These are phyloP conservation scores for Paratinospora sagittata DNA, from an alignment of 164 flowering plant genomes.

Conservation along the genomic window DNA sequence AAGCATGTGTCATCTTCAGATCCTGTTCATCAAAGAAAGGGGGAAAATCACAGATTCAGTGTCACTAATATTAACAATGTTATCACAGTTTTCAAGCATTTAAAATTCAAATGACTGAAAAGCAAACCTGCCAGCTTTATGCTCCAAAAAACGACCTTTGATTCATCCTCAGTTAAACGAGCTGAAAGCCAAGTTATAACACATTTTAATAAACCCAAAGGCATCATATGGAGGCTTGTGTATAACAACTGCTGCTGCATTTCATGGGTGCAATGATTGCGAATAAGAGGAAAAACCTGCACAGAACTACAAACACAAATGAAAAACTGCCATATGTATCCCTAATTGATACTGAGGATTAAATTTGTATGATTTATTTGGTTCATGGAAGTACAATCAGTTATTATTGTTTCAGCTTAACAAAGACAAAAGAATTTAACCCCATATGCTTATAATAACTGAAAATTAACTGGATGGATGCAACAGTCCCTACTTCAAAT, in stretches of 20 bases:
- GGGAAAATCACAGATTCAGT: neutral
- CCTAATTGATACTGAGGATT: neutral
- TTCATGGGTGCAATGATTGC: constrained; percentile 43
- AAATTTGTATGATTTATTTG: neutral
- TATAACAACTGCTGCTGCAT: constrained; percentile 45
- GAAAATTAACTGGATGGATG: neutral
- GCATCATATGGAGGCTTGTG: constrained; percentile 57
- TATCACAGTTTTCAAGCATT: neutral
- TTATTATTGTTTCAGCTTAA: no score
- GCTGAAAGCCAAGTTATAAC: constrained; percentile 58
- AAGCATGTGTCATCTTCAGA: constrained; percentile 33
- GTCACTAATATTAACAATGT: neutral
- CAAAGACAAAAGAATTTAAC: no score
- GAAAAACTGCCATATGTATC: neutral
- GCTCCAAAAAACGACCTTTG: constrained; percentile 34
- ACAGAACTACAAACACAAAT: constrained; percentile 8
- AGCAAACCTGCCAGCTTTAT: constrained; percentile 34
- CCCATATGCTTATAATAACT: no score
- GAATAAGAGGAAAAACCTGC: constrained; percentile 57
- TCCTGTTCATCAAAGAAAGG: constrained; percentile 16
- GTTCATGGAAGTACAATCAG: neutral
- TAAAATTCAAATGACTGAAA: constrained; percentile 1
- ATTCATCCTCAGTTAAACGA: constrained; percentile 51
- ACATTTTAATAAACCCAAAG: constrained; percentile 70
- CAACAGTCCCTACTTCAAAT: neutral